Percentiles rank a stretch among this genome's conserved stretches.
Evolutionary conservation across 352 stramenopile species (phyloP).

Genomic region (Blastocystis sp.): DNA sequence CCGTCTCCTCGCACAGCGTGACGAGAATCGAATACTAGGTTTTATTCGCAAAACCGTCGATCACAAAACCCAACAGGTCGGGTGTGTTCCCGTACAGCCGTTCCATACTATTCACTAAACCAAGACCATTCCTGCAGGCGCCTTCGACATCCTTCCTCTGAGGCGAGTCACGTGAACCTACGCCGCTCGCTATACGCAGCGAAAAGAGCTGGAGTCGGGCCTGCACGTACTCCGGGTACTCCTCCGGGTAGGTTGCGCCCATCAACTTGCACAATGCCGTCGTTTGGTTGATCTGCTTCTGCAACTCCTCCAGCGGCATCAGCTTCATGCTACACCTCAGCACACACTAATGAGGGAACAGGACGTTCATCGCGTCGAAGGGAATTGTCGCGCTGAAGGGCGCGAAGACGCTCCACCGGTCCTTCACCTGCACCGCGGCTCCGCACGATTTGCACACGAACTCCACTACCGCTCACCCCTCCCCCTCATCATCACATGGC

Average conservation of each 20-base stretch:
- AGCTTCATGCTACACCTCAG: neutral
- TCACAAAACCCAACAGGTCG: neutral
- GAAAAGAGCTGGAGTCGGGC: neutral
- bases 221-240: neutral
- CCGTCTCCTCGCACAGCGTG: neutral
- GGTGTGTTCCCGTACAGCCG: neutral
- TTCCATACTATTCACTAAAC: neutral
- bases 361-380: neutral
- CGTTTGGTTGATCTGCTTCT: neutral
- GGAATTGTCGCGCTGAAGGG: neutral
- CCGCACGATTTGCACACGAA: neutral
- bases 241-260: neutral
- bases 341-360: neutral
- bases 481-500: too few relatives aligned
- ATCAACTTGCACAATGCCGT: neutral
- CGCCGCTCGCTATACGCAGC: neutral
- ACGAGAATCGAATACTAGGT: neutral
- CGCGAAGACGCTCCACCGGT: neutral
- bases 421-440: neutral
- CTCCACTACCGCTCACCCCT: too few relatives aligned
- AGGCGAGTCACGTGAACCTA: neutral
- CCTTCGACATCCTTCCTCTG: neutral
- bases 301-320: neutral
- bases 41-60: neutral
- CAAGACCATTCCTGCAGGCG: neutral